These are phyloP conservation scores for Oryza rufipogon DNA, from an alignment of 176 grass and related monocot genomes.

Conservation along the genomic window DNA sequence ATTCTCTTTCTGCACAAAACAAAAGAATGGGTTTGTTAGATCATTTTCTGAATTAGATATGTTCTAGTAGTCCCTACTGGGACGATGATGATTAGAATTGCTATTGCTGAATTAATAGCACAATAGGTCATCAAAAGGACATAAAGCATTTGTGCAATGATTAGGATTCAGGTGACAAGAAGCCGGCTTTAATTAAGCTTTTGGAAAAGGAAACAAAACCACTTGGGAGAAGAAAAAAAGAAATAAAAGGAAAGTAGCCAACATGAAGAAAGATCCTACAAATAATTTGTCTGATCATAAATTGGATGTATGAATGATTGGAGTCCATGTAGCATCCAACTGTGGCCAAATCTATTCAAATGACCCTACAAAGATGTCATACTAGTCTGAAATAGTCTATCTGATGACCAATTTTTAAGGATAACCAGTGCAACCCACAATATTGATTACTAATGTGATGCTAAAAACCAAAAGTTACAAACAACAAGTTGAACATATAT, in stretches of 20 bases:
- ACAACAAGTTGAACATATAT: neutral
- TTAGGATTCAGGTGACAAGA: slow-evolving; percentile 17
- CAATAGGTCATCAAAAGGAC: neutral
- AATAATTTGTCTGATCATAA: neutral
- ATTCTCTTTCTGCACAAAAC: slow-evolving; percentile 46
- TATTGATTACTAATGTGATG: neutral
- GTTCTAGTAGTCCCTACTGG: slow-evolving; percentile 18
- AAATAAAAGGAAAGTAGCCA: slow-evolving; percentile 9
- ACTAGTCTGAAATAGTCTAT: neutral
- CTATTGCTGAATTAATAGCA: neutral
- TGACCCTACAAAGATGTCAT: neutral
- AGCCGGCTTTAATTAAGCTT: neutral
- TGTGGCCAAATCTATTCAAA: neutral
- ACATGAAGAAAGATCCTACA: slow-evolving; percentile 15
- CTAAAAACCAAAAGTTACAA: neutral
- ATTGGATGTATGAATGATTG: slow-evolving; percentile 39
- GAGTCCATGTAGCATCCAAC: slow-evolving; percentile 9
- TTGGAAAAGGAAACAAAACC: neutral
- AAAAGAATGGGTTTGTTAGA: neutral
- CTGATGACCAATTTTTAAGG: neutral
- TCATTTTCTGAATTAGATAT: slow-evolving; percentile 18
- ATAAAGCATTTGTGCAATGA: slow-evolving; percentile 34
- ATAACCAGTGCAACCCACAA: neutral
- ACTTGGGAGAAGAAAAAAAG: neutral
- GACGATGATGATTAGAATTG: slow-evolving; percentile 33